These are phyloP conservation scores for Aspergillus panamensis DNA, from an alignment of 495 filamentous ascomycete genomes.

Conservation along the genomic window DNA sequence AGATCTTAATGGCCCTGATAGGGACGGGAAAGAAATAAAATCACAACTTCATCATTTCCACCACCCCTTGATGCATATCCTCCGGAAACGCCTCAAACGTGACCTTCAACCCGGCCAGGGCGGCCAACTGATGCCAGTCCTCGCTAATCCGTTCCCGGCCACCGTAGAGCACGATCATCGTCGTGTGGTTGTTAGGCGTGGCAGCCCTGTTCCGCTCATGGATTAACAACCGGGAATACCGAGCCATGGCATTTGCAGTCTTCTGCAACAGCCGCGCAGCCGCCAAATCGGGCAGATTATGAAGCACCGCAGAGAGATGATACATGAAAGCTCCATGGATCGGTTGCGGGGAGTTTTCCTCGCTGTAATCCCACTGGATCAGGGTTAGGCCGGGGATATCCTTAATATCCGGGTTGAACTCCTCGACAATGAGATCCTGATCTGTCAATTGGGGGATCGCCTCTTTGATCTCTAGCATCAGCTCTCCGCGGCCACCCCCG, in stretches of 20 bases:
- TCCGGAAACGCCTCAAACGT: conserved; percentile 36
- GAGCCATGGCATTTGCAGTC: conserved; percentile 41
- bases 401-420: conserved; percentile 33
- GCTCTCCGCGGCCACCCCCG: conserved; percentile 51
- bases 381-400: conserved; percentile 26
- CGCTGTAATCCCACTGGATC: conserved; percentile 38
- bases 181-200: conserved; percentile 36
- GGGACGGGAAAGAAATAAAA: no score
- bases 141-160: conserved; percentile 32
- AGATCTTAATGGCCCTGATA: no score
- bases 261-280: conserved; percentile 40
- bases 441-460: conserved; percentile 34
- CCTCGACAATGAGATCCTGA: conserved; percentile 44
- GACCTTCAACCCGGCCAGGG: conserved; percentile 30
- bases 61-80: conserved; percentile 31
- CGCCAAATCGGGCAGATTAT: conserved; percentile 42
- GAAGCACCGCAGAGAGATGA: conserved; percentile 41
- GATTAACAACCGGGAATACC: conserved; percentile 45
- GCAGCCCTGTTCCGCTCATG: conserved; percentile 23
- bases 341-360: conserved; percentile 29
- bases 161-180: conserved; percentile 37
- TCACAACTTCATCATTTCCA: conserved; percentile 21
- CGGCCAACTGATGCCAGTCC: conserved; percentile 36
- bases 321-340: conserved; percentile 42
- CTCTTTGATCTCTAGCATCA: conserved; percentile 43